Base-by-base conservation (phyloP, 805 yeast genomes). In the Metschnikowia baotianmanensis region DNA sequence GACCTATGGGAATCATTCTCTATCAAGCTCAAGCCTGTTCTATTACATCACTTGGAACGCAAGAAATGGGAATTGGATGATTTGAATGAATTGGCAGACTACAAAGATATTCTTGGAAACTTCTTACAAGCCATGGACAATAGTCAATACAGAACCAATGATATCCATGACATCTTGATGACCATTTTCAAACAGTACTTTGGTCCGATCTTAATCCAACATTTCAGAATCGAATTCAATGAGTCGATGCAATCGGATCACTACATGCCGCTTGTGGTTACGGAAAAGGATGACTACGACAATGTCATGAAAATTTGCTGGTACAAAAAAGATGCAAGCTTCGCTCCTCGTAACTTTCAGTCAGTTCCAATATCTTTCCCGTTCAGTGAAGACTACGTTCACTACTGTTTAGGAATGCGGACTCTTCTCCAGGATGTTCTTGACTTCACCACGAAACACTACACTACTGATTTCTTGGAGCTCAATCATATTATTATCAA, bases 341-440 rank as follows among this genome's bases (percentile, higher is more conserved):
- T 68, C 53, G 74, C 77, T 1, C 73, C 72, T 4, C 56, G 58
- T 36, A 61, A 55, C 48, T 62, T 57, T 6, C 77, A 77, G 43
- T 83, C 87, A 2, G 71, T 80, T 45, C 78, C 83, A 0, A 64
- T 91, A 2, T 61, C 65, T 6, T 68, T 69, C 38, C 97, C 98
- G 12, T 93, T 91, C 56, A 86, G 96, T 38, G 84, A 86, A 42
- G 80, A 88, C 45, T 90, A 88, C 55, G 90, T 95, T 19, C 83
- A 87, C 65, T 79, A 88, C 23, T 91, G 97, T 61, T 77, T 87
- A 18, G 81, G 86, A 26, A 62, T 86, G 15, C 73, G 87, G 40
- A 74, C 79, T 13, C 78, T 85, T 28, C 73, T 90, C 16, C 72
- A 76, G 21, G 79, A 79, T 44, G 73, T 86, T 37, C 69, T 77